Base-by-base conservation (phyloP, 805 yeast genomes). In the Monosporozyma yasuniensis region DNA sequence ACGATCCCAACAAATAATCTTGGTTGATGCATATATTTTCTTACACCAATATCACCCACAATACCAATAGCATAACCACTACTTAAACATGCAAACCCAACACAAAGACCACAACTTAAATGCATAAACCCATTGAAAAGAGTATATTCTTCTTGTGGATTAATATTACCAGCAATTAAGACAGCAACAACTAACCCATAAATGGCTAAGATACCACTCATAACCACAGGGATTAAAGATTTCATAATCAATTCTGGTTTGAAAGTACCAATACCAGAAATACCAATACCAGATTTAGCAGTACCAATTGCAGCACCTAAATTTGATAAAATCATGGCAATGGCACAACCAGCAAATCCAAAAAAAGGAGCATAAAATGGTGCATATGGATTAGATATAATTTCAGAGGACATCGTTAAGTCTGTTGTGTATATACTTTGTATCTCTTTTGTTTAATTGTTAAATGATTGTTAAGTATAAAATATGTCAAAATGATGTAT, bases 251-350 rank as follows among this genome's bases (percentile, higher is more conserved):
- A 75, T 63, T 93, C 99, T 11, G 99, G 99, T 66, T 87, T 86
- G 73, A 91, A 93, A 44, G 96, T 85, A 75, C 98, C 97, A 57
- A 93, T 89, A 76, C 98, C 99, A 30, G 97, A 74, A 61, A 93
- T 93, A 77, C 99, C 99, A 55, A 93, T 83, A 52, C 99, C 99
- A 43, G 96, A 86, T 70, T 93, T 93, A 54, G 98, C 98, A 3
- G 98, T 91, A 51, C 99, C 99, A 58, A 89, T 83, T 53, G 98
- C 98, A 4, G 99, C 98, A 54, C 99, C 99, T n/a, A 91, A 83
- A 64, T 96, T 87, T 51, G 95, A 83, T 52, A 91, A 73, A 22
- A 87, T 78, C 87, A 88, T 87, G 47, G 96, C 96, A 44, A 88
- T 83, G 6, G 93, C 88, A 71, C 98, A 90, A 44, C 97, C 99